A percentile compares a stretch with the other conserved stretches of the same genome.
These are phyloP conservation scores for Neofusicoccum umdonicola DNA, from an alignment of 2,329 filamentous ascomycete genomes.

Conservation along the genomic window DNA sequence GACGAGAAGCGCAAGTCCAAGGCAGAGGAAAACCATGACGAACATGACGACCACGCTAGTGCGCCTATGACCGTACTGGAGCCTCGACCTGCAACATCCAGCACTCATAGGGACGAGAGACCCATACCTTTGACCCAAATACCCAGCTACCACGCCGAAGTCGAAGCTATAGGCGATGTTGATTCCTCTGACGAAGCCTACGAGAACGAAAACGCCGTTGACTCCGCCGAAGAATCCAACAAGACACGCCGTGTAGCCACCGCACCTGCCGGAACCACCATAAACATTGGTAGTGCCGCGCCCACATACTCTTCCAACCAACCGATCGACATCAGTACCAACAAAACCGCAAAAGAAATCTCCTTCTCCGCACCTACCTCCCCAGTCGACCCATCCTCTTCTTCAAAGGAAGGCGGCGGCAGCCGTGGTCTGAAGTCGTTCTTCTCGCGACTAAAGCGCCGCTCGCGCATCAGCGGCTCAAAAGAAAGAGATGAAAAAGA, in stretches of 20 bases:
- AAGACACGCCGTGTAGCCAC: not conserved
- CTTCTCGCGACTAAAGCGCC: constrained; percentile 39
- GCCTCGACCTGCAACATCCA: constrained; percentile 2
- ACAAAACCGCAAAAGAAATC: not conserved
- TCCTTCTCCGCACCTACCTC: not conserved
- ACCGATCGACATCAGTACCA: too few species aligned
- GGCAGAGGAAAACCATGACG: constrained; percentile 20
- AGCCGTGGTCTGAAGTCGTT: constrained; percentile 37
- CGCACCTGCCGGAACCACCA: not conserved
- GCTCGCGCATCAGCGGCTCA: constrained; percentile 26
- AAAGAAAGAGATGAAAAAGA: not conserved
- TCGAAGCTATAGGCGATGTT: constrained; percentile 15
- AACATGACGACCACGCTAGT: not conserved
- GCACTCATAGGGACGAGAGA: constrained; percentile 9
- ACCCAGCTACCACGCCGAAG: constrained; percentile 10
- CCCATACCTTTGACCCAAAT: not conserved
- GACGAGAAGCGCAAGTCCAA: constrained; percentile 55
- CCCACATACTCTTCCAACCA: not conserved
- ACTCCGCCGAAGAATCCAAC: constrained; percentile 23
- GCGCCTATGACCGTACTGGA: not conserved
- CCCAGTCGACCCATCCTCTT: not conserved
- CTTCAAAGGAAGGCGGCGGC: constrained; percentile 20
- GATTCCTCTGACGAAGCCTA: constrained; percentile 5
- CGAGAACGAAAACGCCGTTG: constrained; percentile 23
- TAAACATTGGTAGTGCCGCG: not conserved